These are phyloP conservation scores for Cutaneotrichosporon spelunceum DNA, from an alignment of 1,284 basidiomycete genomes.

Conservation along the genomic window DNA sequence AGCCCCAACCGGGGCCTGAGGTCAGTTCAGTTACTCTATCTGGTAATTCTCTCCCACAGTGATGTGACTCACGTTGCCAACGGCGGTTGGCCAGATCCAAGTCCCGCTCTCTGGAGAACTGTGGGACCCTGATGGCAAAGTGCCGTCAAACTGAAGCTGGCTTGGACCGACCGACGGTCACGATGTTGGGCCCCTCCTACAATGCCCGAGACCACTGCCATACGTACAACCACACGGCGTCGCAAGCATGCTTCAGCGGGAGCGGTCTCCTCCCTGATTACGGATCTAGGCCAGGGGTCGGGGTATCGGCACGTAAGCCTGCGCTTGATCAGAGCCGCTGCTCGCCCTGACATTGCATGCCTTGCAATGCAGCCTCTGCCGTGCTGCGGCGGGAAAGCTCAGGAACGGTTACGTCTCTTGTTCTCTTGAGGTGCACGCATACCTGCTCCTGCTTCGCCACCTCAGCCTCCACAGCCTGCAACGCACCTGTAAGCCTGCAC, in stretches of 20 bases:
- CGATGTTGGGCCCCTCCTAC: neutral
- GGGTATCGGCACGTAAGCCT: constrained; percentile 2
- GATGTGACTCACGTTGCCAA: too few species aligned
- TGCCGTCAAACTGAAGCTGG: neutral
- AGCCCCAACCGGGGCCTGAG: neutral
- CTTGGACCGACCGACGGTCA: neutral
- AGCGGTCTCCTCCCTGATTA: constrained; percentile 3
- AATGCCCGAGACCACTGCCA: neutral
- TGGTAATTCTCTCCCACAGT: too few species aligned
- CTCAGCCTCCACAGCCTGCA: neutral
- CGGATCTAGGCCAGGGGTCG: constrained; percentile 4
- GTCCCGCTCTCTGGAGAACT: too few species aligned
- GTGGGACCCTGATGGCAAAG: neutral
- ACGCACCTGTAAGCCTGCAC: neutral
- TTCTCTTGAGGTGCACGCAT: neutral
- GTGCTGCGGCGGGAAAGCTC: neutral
- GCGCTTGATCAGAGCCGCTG: constrained; percentile 1
- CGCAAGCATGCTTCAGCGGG: constrained; percentile 6
- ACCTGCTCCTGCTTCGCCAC: neutral
- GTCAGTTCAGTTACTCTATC: too few species aligned
- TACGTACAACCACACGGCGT: neutral
- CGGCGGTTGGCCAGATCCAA: too few species aligned
- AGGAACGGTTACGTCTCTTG: neutral
- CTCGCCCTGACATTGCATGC: neutral
- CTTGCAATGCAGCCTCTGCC: neutral